These are phyloP conservation scores for Globisporangium spiculum DNA, from an alignment of 352 stramenopile genomes.

Conservation along the genomic window DNA sequence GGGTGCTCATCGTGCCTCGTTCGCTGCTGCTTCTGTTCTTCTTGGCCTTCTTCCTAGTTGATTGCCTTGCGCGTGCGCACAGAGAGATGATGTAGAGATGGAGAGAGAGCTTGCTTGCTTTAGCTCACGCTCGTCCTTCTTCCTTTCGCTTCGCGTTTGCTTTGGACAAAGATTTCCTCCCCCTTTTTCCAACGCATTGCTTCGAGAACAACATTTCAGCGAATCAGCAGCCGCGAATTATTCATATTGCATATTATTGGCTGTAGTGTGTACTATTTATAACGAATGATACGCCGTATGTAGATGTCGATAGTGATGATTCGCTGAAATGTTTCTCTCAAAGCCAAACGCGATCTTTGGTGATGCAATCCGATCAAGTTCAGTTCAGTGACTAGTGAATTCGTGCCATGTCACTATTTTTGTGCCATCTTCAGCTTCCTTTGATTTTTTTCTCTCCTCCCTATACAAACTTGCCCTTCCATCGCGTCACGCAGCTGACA, in stretches of 20 bases:
- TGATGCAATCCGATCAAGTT: neutral
- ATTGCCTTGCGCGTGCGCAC: neutral
- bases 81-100: neutral
- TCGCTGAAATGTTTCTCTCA: neutral
- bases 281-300: neutral
- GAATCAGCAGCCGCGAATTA: neutral
- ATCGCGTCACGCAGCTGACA: constrained; percentile 59
- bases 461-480: constrained; percentile 68
- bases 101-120: neutral
- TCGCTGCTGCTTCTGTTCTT: neutral
- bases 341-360: constrained; percentile 17
- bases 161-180: constrained; percentile 6
- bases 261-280: neutral
- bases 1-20: constrained; percentile 41
- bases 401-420: neutral
- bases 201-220: neutral
- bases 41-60: neutral
- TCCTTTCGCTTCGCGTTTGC: constrained; percentile 16
- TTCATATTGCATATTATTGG: neutral
- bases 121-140: constrained; percentile 8
- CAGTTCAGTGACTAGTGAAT: neutral
- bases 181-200: constrained; percentile 11
- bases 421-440: neutral
- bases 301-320: neutral
- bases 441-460: neutral